Evolutionary conservation across 164 flowering plant genomes (phyloP).

Genomic region (Vitis labrusca): DNA sequence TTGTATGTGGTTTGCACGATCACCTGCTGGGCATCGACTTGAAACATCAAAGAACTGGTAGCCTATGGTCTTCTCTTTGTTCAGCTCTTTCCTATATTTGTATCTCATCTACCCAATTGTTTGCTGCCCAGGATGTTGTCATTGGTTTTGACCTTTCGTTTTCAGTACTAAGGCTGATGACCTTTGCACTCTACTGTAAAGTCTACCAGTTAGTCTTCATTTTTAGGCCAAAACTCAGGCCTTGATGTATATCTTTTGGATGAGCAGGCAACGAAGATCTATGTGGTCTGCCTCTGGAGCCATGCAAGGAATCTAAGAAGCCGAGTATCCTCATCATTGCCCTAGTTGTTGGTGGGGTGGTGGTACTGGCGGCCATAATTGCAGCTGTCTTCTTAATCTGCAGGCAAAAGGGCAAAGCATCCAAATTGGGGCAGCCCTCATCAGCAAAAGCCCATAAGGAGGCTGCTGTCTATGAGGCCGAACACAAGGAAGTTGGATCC

Average conservation of each 20-base stretch:
- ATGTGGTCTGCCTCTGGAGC: constrained; percentile 44
- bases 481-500: not conserved
- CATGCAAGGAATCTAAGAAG: constrained; percentile 34
- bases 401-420: not conserved
- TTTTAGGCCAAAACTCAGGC: too few relatives aligned
- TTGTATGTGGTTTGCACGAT: too few relatives aligned
- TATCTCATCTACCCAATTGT: too few relatives aligned
- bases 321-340: constrained; percentile 2
- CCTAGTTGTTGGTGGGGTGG: not conserved
- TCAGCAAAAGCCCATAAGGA: constrained; percentile 6
- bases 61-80: too few relatives aligned
- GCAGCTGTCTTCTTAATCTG: not conserved
- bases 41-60: too few relatives aligned
- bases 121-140: too few relatives aligned
- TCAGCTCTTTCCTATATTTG: too few relatives aligned
- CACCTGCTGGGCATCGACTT: too few relatives aligned
- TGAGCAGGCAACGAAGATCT: constrained; percentile 37
- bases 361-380: not conserved
- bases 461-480: not conserved
- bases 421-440: not conserved
- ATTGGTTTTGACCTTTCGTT: too few relatives aligned
- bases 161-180: too few relatives aligned
- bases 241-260: not conserved
- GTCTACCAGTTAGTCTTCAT: too few relatives aligned
- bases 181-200: too few relatives aligned